These are phyloP conservation scores for Tetrapisispora nanseiensis DNA, from an alignment of 805 yeast genomes.

Conservation along the genomic window DNA sequence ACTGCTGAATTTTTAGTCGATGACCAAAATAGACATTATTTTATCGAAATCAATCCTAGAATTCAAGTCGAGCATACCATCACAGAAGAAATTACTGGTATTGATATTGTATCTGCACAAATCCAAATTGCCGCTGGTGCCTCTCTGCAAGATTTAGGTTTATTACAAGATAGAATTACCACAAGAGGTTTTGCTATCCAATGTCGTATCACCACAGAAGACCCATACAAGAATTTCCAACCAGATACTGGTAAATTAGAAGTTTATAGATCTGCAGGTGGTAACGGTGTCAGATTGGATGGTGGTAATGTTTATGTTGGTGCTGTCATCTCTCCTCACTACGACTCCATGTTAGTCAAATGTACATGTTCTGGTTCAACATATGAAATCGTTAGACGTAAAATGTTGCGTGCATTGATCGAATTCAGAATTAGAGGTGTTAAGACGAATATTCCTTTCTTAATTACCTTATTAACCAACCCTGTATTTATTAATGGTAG, in stretches of 20 bases:
- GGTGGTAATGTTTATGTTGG: slow-evolving; percentile 99
- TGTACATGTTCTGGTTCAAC: slow-evolving; percentile 97
- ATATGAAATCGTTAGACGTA: slow-evolving; percentile 91
- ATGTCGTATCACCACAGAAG: slow-evolving; percentile 98
- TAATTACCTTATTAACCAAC: slow-evolving; percentile 82
- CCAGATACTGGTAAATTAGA: slow-evolving; percentile 98
- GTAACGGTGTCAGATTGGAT: slow-evolving; percentile 97
- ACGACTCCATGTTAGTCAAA: slow-evolving; percentile 96
- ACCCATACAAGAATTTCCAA: slow-evolving; percentile 91
- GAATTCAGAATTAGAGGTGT: slow-evolving; percentile 99
- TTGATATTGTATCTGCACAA: slow-evolving; percentile 95
- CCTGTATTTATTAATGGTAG: slow-evolving; percentile 75
- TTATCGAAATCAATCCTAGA: slow-evolving; percentile 97
- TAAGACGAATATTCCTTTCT: slow-evolving; percentile 94
- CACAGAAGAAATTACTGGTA: slow-evolving; percentile 97
- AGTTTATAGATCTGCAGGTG: slow-evolving; percentile 97
- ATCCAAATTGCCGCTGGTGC: slow-evolving; percentile 99
- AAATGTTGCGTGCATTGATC: slow-evolving; percentile 92
- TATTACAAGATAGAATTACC: slow-evolving; percentile 88
- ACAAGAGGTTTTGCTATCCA: slow-evolving; percentile 97
- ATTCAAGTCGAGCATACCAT: slow-evolving; percentile 98
- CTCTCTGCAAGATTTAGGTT: slow-evolving; percentile 78
- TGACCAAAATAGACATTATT: slow-evolving; percentile 86
- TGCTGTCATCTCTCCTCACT: slow-evolving; percentile 90
- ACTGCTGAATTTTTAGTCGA: slow-evolving; percentile 97